Evolutionary conservation across 1,284 basidiomycete species (phyloP).

Genomic region (Schizophyllum commune): DNA sequence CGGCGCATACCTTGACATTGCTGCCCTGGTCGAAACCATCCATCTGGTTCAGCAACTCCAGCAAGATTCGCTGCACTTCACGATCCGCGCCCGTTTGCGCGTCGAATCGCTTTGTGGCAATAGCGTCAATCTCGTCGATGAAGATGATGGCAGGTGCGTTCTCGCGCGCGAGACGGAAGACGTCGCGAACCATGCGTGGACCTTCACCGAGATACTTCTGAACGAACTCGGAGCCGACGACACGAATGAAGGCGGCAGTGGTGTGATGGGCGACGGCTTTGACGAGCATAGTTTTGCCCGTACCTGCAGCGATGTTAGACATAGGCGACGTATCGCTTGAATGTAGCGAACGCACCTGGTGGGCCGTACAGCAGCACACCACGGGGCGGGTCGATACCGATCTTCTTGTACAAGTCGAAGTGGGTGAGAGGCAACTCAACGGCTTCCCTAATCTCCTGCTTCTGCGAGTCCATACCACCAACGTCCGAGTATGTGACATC

Average conservation of each 20-base stretch:
- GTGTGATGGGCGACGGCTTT: slow-evolving; percentile 98
- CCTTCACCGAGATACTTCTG: slow-evolving; percentile 99
- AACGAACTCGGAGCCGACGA: slow-evolving; percentile 97
- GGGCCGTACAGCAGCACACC: slow-evolving; percentile 93
- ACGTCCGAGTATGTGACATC: slow-evolving; percentile 98
- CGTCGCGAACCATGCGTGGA: slow-evolving; percentile 99
- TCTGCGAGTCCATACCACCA: slow-evolving; percentile 96
- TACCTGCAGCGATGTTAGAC: slow-evolving; percentile 50
- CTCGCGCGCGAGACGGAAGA: slow-evolving; percentile 95
- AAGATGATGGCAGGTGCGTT: slow-evolving; percentile 99
- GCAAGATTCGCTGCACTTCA: slow-evolving; percentile 97
- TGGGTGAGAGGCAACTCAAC: slow-evolving; percentile 98
- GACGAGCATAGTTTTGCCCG: slow-evolving; percentile 99
- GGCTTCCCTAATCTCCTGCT: slow-evolving; percentile 98
- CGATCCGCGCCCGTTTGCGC: slow-evolving; percentile 99
- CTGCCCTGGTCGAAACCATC: slow-evolving; percentile 99
- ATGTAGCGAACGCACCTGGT: slow-evolving; percentile 50
- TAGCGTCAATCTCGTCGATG: slow-evolving; percentile 99
- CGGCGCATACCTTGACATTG: slow-evolving; percentile 82
- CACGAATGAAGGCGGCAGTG: slow-evolving; percentile 95
- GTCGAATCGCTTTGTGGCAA: slow-evolving; percentile 99
- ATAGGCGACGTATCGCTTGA: slow-evolving; percentile 1
- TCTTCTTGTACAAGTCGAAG: slow-evolving; percentile 98
- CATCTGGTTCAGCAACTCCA: slow-evolving; percentile 99
- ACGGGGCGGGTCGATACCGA: slow-evolving; percentile 97